Evolutionary conservation across 106 monocot genomes (phyloP).

Genomic region (Allium fistulosum): DNA sequence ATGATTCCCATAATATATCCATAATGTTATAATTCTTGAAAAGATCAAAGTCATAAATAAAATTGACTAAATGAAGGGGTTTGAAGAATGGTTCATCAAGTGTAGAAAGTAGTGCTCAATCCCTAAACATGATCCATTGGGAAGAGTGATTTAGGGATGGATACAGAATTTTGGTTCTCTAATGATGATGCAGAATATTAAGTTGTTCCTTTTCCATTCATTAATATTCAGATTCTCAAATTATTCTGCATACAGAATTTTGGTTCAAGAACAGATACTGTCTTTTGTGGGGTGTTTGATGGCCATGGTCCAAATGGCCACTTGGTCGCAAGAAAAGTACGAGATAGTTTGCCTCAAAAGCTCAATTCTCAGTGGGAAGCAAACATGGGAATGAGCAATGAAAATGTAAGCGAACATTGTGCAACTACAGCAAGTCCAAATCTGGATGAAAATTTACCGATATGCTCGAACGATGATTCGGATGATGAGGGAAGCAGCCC

Average conservation of each 20-base stretch:
- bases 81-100: too few relatives aligned
- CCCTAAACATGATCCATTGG: too few relatives aligned
- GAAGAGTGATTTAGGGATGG: too few relatives aligned
- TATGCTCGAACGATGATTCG: conserved; percentile 5
- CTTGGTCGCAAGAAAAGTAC: conserved; percentile 74
- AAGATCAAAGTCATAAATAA: too few relatives aligned
- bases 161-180: too few relatives aligned
- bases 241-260: conserved; percentile 48
- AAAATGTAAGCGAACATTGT: neutral
- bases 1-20: too few relatives aligned
- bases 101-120: too few relatives aligned
- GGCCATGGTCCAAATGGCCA: conserved; percentile 91
- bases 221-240: neutral
- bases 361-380: conserved; percentile 31
- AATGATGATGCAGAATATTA: too few relatives aligned
- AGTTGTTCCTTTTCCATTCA: too few relatives aligned
- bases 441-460: conserved; percentile 15
- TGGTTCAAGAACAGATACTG: conserved; percentile 42
- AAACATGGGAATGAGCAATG: conserved; percentile 12
- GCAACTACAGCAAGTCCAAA: conserved; percentile 1
- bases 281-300: conserved; percentile 94
- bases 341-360: conserved; percentile 58
- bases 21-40: too few relatives aligned
- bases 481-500: conserved; percentile 15
- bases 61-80: too few relatives aligned